Conservation (phyloP, 1,284 basidiomycete species). For the Marasmius sp. region DNA sequence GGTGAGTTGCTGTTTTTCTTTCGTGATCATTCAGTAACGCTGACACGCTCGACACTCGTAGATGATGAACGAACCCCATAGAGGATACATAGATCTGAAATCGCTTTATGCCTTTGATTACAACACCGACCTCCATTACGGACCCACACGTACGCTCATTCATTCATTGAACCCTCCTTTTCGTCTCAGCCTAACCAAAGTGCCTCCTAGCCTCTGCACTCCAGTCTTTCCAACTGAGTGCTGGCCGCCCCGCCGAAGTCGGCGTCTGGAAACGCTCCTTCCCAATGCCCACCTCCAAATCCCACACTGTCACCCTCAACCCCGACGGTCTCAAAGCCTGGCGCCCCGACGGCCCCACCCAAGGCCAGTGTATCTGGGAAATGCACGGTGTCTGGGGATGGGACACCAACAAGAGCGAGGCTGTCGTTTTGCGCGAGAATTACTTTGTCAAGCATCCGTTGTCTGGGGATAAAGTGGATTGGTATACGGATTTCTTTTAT, state of each 20-base stretch:
- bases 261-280: slow-evolving; percentile 79
- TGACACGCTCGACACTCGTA: slow-evolving; percentile 25
- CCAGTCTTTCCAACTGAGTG: slow-evolving; percentile 82
- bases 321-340: slow-evolving; percentile 59
- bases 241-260: slow-evolving; percentile 75
- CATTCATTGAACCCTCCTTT: not conserved
- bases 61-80: slow-evolving; percentile 97
- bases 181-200: not conserved
- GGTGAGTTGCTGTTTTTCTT: slow-evolving; percentile 38
- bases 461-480: slow-evolving; percentile 70
- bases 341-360: slow-evolving; percentile 71
- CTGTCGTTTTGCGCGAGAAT: slow-evolving; percentile 80
- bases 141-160: slow-evolving; percentile 67
- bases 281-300: slow-evolving; percentile 77
- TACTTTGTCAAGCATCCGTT: slow-evolving; percentile 79
- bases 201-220: slow-evolving; percentile 66
- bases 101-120: slow-evolving; percentile 90
- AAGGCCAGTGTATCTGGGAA: slow-evolving; percentile 87
- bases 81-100: slow-evolving; percentile 84
- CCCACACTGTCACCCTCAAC: slow-evolving; percentile 60
- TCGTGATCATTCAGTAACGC: not conserved
- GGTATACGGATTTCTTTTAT: slow-evolving; percentile 85
- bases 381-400: slow-evolving; percentile 94
- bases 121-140: slow-evolving; percentile 91
- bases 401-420: slow-evolving; percentile 67